A percentile compares a stretch with the other conserved stretches of the same genome.
phyloP scores from a whole-genome alignment of 805 yeast species.

The Pichia deserticola region DNA sequence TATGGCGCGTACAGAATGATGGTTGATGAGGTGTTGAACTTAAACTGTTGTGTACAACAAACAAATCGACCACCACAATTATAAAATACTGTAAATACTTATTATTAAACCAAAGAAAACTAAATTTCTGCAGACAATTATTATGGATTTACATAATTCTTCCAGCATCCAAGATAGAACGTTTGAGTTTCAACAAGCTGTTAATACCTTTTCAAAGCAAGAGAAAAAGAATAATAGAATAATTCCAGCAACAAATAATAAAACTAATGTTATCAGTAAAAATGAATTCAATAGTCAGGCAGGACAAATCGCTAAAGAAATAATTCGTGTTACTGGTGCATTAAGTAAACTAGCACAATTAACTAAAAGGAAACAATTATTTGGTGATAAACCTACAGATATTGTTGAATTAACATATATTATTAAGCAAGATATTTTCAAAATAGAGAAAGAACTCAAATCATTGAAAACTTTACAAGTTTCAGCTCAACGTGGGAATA shows the following conservation, averaged over 20 bases:
- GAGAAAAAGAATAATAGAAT: constrained; percentile 17
- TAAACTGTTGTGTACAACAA: too few relatives aligned
- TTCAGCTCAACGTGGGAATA: neutral
- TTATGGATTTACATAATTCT: constrained; percentile 23
- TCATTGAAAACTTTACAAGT: constrained; percentile 37
- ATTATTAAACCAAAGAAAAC: too few relatives aligned
- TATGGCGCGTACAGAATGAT: too few relatives aligned
- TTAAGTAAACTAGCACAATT: constrained; percentile 69
- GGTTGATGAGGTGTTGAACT: too few relatives aligned
- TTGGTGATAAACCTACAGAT: constrained; percentile 91
- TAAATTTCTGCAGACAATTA: too few relatives aligned
- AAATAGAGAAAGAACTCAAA: constrained; percentile 64
- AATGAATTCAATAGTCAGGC: constrained; percentile 69
- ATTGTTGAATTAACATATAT: constrained; percentile 86
- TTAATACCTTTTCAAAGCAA: constrained; percentile 58
- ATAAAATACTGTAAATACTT: too few relatives aligned
- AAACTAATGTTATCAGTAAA: constrained; percentile 21
- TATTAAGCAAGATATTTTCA: constrained; percentile 78
- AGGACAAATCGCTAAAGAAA: constrained; percentile 77
- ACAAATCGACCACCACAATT: too few relatives aligned
- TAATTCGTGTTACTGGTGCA: constrained; percentile 75
- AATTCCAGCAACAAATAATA: neutral
- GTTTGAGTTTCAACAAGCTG: constrained; percentile 88
- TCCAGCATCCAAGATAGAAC: constrained; percentile 70
- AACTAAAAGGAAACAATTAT: constrained; percentile 84